A percentile compares a stretch with the other conserved stretches of the same genome.
Conservation (phyloP, 1,139 yeast species). For the Ogataea hybrid region DNA sequence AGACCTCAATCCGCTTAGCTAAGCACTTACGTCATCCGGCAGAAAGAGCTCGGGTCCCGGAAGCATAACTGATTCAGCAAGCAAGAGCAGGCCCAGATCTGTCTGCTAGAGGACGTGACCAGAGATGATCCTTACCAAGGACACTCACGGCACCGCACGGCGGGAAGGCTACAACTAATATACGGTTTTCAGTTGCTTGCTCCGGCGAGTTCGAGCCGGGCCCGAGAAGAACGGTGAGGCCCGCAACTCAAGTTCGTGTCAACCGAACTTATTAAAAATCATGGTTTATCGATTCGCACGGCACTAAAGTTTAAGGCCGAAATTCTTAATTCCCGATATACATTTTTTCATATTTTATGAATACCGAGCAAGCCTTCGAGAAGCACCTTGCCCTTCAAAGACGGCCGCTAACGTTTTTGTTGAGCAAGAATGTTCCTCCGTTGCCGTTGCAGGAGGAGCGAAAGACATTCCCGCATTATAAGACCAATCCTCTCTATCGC, state of each 20-base stretch:
- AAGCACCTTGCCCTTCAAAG: conserved; percentile 28
- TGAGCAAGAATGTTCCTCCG: conserved; percentile 39
- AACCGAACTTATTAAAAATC: neutral
- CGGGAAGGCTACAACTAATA: neutral
- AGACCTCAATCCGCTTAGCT: too few relatives aligned
- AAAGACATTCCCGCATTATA: conserved; percentile 32
- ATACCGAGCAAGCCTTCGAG: neutral
- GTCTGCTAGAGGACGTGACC: too few relatives aligned
- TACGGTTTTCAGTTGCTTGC: too few relatives aligned
- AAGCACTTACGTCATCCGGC: neutral
- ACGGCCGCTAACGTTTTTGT: conserved; percentile 37
- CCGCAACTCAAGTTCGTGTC: neutral
- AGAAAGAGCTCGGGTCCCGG: too few relatives aligned
- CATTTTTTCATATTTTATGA: neutral
- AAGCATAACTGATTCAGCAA: neutral
- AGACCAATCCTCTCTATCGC: conserved; percentile 36
- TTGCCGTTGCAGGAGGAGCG: conserved; percentile 41
- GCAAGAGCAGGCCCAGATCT: neutral
- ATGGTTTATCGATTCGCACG: neutral
- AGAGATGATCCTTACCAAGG: too few relatives aligned
- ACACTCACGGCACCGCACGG: neutral
- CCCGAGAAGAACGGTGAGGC: neutral
- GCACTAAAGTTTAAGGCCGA: neutral
- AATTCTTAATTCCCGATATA: neutral
- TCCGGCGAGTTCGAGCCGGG: too few relatives aligned